Evolutionary conservation across 345 rosid species (phyloP), one percentile per base, ranked within the genome.

Genomic region (Gossypium mustelinum): DNA sequence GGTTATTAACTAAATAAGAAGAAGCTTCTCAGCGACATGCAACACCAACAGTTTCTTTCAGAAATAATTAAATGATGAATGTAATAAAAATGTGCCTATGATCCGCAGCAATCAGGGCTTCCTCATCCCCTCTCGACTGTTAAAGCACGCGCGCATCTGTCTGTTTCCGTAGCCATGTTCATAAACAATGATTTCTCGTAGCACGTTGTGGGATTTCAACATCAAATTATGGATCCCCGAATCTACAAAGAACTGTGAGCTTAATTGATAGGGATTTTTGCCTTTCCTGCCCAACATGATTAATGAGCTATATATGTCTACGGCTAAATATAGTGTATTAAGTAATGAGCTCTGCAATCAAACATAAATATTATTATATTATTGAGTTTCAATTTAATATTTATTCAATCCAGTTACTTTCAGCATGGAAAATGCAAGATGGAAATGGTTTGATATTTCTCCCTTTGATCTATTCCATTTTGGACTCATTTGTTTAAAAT

Each of bases 341-440:
- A 56, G 24, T 18, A 55, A 20, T 20, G 62, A 39, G 18, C 55
- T 16, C 27, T 14, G 59, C 11, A 50, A 48, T 50, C 45, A 68
- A 47, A 50, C 9, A 24, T 45, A 9, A 68, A 14, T 50, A 57
- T 22, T 57, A 11, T 57, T 57, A 22, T 57, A 29, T 9, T 9
- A 43, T 18, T 47, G 61, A 57, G 61, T 1, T 34, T 34, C 41
- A 34, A 34, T 34, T 34, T 34, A 34, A 34, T 34, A 34, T 34
- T 34, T 34, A 34, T 5, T 34, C 7, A 34, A 3, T 50, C 16
- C 17, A 34, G 64, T 66, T 59, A 16, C 51, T 78, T 66, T 77
- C 65, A 57, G 29, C 54, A 48, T 66, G 54, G 41, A 66, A 78
- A 47, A 78, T 65, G 73, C 39, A 77, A 72, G 69, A 55, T 47